Evolutionary conservation across 306 rosid species (phyloP).

Genomic region (Morella rubra): DNA sequence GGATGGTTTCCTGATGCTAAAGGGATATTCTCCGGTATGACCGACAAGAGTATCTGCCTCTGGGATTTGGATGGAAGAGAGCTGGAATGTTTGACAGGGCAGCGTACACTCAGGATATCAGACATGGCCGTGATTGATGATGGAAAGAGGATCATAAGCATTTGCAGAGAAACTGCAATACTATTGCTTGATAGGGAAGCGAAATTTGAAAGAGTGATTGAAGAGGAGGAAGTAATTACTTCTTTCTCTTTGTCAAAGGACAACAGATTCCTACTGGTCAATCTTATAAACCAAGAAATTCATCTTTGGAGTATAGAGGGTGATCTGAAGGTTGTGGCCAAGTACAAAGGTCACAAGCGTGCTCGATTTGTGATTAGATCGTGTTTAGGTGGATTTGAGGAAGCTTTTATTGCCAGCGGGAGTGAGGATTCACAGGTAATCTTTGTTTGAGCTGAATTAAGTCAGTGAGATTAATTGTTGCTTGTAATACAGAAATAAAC

Average conservation of each 20-base stretch:
- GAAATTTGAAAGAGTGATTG: conserved; percentile 67
- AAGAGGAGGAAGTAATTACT: conserved; percentile 75
- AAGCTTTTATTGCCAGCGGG: conserved; percentile 95
- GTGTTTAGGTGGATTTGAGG: conserved; percentile 90
- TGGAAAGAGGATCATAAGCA: conserved; percentile 77
- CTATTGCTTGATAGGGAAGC: conserved; percentile 78
- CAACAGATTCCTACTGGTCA: conserved; percentile 69
- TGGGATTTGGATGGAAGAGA: conserved; percentile 97
- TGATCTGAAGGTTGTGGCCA: conserved; percentile 59
- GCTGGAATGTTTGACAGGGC: conserved; percentile 92
- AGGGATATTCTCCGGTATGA: conserved; percentile 72
- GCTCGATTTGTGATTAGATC: conserved; percentile 80
- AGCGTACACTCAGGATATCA: conserved; percentile 74
- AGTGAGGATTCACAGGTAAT: conserved; percentile 99
- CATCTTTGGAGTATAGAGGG: conserved; percentile 91
- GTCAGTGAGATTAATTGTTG: neutral
- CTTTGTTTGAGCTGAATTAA: neutral
- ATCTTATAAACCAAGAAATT: conserved; percentile 91
- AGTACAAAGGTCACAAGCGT: conserved; percentile 84
- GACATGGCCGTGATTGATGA: conserved; percentile 77
- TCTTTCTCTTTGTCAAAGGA: conserved; percentile 83
- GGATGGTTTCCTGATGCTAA: conserved; percentile 93
- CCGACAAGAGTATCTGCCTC: conserved; percentile 89
- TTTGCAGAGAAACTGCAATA: conserved; percentile 58
- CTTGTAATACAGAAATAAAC: neutral